Percentiles rank a stretch among this genome's conserved stretches.
phyloP scores from a whole-genome alignment of 768 basidiomycete genomes.

The Paxillus ammoniavirescens region DNA sequence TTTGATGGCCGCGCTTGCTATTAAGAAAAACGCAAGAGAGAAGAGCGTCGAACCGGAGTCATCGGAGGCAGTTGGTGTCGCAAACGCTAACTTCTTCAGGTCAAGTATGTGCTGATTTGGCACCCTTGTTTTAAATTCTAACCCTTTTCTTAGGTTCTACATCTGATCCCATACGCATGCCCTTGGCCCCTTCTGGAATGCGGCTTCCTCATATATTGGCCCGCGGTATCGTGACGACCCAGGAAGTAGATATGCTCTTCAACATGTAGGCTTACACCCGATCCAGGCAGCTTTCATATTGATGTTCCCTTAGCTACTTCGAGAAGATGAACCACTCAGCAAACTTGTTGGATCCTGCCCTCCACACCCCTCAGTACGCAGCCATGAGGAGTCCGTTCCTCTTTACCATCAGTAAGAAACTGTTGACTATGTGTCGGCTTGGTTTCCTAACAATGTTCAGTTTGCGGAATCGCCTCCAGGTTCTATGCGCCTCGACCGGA shows the following conservation, averaged over 20 bases:
- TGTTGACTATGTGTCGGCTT: background rate
- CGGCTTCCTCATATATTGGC: constrained; percentile 64
- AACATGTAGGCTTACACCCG: constrained; percentile 48
- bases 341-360: constrained; percentile 73
- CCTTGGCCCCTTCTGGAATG: constrained; percentile 41
- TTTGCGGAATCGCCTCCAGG: constrained; percentile 86
- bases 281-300: background rate
- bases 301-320: constrained; percentile 53
- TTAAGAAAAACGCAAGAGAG: constrained; percentile 44
- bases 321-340: constrained; percentile 77
- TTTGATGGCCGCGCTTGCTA: constrained; percentile 64
- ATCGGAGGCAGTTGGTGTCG: constrained; percentile 60
- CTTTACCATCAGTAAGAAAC: constrained; percentile 80
- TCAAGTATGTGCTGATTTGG: constrained; percentile 43
- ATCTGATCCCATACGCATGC: constrained; percentile 39
- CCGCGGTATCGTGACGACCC: constrained; percentile 57
- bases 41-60: constrained; percentile 43
- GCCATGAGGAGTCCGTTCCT: constrained; percentile 86
- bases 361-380: constrained; percentile 82
- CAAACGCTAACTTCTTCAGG: constrained; percentile 65
- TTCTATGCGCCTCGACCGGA: constrained; percentile 71
- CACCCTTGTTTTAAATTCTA: background rate
- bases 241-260: constrained; percentile 72
- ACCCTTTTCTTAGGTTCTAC: constrained; percentile 31
- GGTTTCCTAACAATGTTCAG: constrained; percentile 27